A percentile compares a stretch with the other conserved stretches of the same genome.
Conservation (phyloP, 73 alveolate species). For the Urostyla sp. region DNA sequence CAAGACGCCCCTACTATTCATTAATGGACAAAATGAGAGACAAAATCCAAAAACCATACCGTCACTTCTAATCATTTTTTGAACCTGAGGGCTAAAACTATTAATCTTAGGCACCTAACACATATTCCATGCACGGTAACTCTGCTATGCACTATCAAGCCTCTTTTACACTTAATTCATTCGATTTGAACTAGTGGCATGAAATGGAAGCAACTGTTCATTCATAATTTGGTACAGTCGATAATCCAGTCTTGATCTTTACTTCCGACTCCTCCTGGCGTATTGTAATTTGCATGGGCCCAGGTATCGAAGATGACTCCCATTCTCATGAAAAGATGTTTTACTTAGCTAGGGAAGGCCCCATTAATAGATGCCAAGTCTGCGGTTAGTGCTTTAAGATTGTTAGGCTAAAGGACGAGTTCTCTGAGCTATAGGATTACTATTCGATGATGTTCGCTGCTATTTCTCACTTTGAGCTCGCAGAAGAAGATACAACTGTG, state of each 20-base stretch:
- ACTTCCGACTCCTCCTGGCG: slow-evolving; percentile 87
- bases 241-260: slow-evolving; percentile 89
- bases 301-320: slow-evolving; percentile 90
- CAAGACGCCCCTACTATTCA: slow-evolving; percentile 47
- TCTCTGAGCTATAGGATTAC: slow-evolving; percentile 81
- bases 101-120: slow-evolving; percentile 55
- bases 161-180: slow-evolving; percentile 61
- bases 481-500: slow-evolving; percentile 72
- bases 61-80: slow-evolving; percentile 50
- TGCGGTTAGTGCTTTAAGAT: slow-evolving; percentile 92
- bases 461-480: slow-evolving; percentile 76
- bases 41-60: slow-evolving; percentile 46
- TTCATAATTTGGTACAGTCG: slow-evolving; percentile 88
- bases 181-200: slow-evolving; percentile 70
- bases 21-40: slow-evolving; percentile 55
- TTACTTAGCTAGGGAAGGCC: slow-evolving; percentile 89
- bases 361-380: slow-evolving; percentile 87
- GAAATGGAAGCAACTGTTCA: slow-evolving; percentile 70
- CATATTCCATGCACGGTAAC: slow-evolving; percentile 59
- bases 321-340: slow-evolving; percentile 84
- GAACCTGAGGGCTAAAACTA: slow-evolving; percentile 70
- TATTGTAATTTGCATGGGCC: slow-evolving; percentile 90
- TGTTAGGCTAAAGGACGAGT: slow-evolving; percentile 86
- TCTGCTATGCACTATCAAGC: slow-evolving; percentile 68
- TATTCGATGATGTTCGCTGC: slow-evolving; percentile 83